Percentiles rank a stretch among this genome's conserved stretches.
phyloP scores from a whole-genome alignment of 306 rosid species.

The Malus sieversii region DNA sequence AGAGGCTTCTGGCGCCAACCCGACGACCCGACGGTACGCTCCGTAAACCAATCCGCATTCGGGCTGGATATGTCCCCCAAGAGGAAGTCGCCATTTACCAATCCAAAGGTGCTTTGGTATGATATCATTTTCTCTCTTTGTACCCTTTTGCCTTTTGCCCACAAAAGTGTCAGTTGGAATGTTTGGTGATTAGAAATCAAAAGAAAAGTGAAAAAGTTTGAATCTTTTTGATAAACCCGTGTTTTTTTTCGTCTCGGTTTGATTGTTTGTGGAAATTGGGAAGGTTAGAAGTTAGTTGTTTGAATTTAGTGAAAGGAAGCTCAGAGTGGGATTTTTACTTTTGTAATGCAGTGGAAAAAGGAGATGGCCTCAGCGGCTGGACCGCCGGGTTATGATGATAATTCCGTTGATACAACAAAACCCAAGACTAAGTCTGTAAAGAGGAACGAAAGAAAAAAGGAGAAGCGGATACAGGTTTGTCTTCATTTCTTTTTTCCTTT shows the following conservation, averaged over 20 bases:
- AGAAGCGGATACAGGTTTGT: conserved; percentile 75
- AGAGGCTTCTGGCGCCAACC: conserved; percentile 71
- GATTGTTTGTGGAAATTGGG: background rate
- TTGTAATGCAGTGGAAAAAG: conserved; percentile 55
- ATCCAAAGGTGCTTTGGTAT: conserved; percentile 64
- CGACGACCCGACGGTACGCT: conserved; percentile 88
- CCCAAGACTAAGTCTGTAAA: conserved; percentile 78
- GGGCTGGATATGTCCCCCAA: conserved; percentile 78
- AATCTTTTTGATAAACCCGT: background rate
- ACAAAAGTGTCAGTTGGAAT: background rate
- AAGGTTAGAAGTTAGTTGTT: background rate
- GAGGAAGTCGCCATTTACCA: conserved; percentile 91
- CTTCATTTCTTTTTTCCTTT: background rate
- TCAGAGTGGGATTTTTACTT: background rate
- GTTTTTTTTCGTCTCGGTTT: background rate
- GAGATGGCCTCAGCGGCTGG: conserved; percentile 62
- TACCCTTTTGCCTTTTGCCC: background rate
- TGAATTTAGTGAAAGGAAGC: background rate
- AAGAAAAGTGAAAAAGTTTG: background rate
- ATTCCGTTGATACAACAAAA: conserved; percentile 29
- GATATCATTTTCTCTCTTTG: background rate
- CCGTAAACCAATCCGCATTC: conserved; percentile 73
- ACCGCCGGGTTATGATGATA: conserved; percentile 81
- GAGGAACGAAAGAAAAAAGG: conserved; percentile 92
- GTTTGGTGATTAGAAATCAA: conserved; percentile 15